Evolutionary conservation across 2,329 filamentous ascomycete species (phyloP), one percentile per base, ranked within the genome.

Genomic region (Penicillium vulpinum): DNA sequence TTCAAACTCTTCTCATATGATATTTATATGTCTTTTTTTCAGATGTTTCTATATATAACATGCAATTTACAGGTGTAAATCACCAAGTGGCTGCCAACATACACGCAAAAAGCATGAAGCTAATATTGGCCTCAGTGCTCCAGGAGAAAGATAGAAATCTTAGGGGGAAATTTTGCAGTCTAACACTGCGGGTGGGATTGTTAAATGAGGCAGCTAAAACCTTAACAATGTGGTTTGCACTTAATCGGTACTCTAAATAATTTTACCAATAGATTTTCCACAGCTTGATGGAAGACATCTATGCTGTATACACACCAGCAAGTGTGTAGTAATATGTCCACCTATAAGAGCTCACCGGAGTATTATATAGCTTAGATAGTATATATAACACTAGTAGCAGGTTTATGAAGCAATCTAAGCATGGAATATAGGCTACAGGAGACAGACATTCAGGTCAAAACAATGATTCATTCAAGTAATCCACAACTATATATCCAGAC

Each of bases 381-480:
- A 31, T 13, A 13, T 28, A 28, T 28, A 28, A 9, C 26, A 8
- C 26, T 28, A 28, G 4, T 28, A 28, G 7, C 7, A 28, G 26
- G 26, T 28, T 28, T 9, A 28, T 28, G 6, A 28, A 28, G 26
- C 26, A 28, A 28, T 9, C 9, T 28, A 9, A 28, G 26, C 2
- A 2, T 8, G 7, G 5, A 35, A 2, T 15, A 21, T 21, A 10
- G 31, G 6, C 43, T 31, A 21, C 29, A 47, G 13, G 18, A 24
- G 5, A 22, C 2, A 46, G 9, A 7, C 18, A 39, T 13, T 21
- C 1, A 11, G 15, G 3, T 8, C 2, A 21, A 11, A 10, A 45
- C 5, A 38, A 22, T 21, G 26, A 2, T 62, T 61, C 38, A 40
- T 46, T 43, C n/a, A 40, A 59, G 59, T 48, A 68, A 65, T 59